A percentile compares a stretch with the other conserved stretches of the same genome.
Evolutionary conservation across 495 filamentous ascomycete genomes (phyloP).

Genomic region (Immersiella caudata): DNA sequence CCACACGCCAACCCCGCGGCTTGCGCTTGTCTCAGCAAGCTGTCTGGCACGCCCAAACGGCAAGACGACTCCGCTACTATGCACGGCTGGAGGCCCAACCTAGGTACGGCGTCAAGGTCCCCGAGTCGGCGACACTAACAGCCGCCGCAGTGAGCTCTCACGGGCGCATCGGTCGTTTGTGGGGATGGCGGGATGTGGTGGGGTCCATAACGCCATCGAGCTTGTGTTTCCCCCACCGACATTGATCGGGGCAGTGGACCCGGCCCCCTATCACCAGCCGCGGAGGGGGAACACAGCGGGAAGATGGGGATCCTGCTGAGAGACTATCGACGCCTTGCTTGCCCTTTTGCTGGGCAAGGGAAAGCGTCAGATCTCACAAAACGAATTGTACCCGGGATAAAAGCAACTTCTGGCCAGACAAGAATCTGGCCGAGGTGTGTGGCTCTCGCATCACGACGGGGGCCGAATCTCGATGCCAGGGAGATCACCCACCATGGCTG

Average conservation of each 20-base stretch:
- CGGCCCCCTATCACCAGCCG: not conserved
- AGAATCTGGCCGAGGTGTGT: not conserved
- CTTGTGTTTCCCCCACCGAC: too few species aligned
- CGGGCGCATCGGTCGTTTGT: too few species aligned
- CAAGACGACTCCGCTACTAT: not conserved
- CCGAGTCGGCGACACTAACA: not conserved
- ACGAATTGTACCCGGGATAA: not conserved
- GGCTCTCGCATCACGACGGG: not conserved
- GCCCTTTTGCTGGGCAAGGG: too few species aligned
- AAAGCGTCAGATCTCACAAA: too few species aligned
- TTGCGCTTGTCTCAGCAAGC: not conserved
- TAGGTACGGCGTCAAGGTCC: not conserved
- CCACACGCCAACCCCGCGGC: not conserved
- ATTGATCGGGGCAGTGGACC: not conserved
- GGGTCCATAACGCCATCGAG: too few species aligned
- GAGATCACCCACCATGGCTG: not conserved
- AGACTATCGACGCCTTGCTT: too few species aligned
- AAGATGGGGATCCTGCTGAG: not conserved
- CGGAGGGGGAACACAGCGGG: not conserved
- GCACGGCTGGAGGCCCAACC: not conserved
- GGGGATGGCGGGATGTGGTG: too few species aligned
- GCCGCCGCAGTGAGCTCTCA: not conserved
- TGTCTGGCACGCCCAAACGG: not conserved
- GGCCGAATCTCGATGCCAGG: not conserved
- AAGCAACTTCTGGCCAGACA: not conserved